Evolutionary conservation across 2,329 filamentous ascomycete genomes (phyloP), one percentile per base, ranked within the genome.

Genomic region (Triangularia verruculosa): DNA sequence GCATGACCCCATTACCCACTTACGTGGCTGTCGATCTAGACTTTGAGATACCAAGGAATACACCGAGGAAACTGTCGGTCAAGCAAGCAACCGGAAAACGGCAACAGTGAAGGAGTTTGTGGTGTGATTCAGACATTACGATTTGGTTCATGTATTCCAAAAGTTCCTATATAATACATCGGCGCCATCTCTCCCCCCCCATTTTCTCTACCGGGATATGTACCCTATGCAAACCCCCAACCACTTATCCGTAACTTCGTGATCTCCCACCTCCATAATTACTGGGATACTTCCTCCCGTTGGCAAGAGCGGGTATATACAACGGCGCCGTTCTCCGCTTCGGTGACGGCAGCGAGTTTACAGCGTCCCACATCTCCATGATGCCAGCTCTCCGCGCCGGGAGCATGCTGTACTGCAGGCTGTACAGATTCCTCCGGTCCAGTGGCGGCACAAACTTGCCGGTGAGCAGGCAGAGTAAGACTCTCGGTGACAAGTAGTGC

Each of bases 401-500:
- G 47, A 99, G 83, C 92, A 98, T 98, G 78, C 92, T 96, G 77
- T 99, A 99, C 78, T 99, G 95, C 71, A 99, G 81, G 70, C 92
- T 96, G 78, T 99, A 99, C 58, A 99, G 82, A 73, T 95, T 96
- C 73, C 93, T 94, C 59, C 96, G 86, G 74, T 97, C 93, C 57
- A 99, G 96, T 0, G 96, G 94, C 12, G 94, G 95, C 1, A 98
- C 93, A 69, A 97, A 97, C 66, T 90, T 91, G 64, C 95, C 95
- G 0, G 92, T 96, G 24, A 93, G 81, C 1, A 99, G 87, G 71
- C 92, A 95, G 43, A 97, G 83, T 56, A 98, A 85, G 20, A 99
- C 96, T 13, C 89, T 86, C 0, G 92, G 92, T 0, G 93, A 94
- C 52, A 98, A 83, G 75, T 99, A 99, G 78, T 99, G 95, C 75